phyloP scores from a whole-genome alignment of 2,329 filamentous ascomycete species.

The Laburnicola sp. region DNA sequence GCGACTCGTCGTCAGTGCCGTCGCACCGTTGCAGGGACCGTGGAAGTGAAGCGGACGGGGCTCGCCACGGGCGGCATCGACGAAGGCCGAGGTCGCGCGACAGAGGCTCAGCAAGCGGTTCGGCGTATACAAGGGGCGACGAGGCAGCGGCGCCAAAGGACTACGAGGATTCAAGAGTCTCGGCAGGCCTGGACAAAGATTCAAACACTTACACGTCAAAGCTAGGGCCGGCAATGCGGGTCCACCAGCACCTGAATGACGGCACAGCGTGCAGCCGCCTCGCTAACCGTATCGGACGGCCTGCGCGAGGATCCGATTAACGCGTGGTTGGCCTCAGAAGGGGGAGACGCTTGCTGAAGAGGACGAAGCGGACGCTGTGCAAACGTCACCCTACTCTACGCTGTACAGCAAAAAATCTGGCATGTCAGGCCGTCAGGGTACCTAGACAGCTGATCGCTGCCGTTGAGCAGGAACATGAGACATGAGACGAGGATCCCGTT shows the following conservation, averaged over 20 bases:
- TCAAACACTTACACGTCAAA: slow-evolving; percentile 9
- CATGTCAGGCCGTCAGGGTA: background rate
- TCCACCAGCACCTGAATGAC: slow-evolving; percentile 11
- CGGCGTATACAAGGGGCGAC: background rate
- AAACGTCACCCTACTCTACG: background rate
- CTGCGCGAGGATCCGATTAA: background rate
- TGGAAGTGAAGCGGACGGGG: slow-evolving; percentile 20
- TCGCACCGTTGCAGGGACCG: slow-evolving; percentile 12
- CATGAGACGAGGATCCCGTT: slow-evolving; percentile 8
- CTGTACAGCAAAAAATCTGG: background rate
- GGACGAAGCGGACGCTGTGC: background rate
- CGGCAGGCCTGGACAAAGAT: slow-evolving; percentile 12
- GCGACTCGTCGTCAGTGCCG: slow-evolving; percentile 4
- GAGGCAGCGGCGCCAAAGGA: slow-evolving; percentile 1
- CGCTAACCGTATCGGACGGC: slow-evolving; percentile 13
- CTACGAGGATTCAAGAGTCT: slow-evolving; percentile 10
- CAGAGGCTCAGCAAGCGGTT: background rate
- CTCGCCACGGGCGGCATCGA: slow-evolving; percentile 17
- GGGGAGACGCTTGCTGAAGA: too few species aligned
- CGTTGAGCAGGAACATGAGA: background rate
- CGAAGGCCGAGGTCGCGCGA: slow-evolving; percentile 7
- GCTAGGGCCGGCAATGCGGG: slow-evolving; percentile 13
- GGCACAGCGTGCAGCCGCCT: slow-evolving; percentile 12
- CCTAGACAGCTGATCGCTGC: background rate
- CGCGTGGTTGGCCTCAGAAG: too few species aligned